Base-by-base conservation (phyloP, 257 asterid species). In the Schizonepeta tenuifolia region DNA sequence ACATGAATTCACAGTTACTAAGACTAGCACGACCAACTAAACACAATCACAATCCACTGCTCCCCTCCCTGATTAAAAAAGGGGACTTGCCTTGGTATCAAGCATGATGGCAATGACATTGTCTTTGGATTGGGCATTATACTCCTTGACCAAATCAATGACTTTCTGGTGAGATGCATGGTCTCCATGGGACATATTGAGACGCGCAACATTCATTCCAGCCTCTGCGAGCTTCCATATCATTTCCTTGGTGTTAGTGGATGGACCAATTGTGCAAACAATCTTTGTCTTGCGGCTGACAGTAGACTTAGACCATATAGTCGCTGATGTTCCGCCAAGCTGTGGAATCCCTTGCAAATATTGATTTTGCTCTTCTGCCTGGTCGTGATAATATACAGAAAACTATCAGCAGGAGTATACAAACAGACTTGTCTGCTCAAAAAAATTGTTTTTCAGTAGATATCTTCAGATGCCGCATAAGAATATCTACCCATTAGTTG, bases 181-280 rank as follows among this genome's bases (percentile, higher is more conserved):
- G 82, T 95, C 99, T 54, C 98, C 99, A 56, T 92, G 98, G 60
- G 99, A 95, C 99, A 95, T 95, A 69, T 95, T 95, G 65, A 95
- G 78, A 67, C 97, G 96, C 18, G 99, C 99, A 77, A 95, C 96
- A 69, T 95, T 95, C 98, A 95, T 95, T 76, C 99, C 99, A 75
- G 96, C 95, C 84, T 95, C 99, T 24, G 99, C 98, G 70, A 95
- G 84, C 80, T 95, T 95, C 99, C 99, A 95, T 68, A 95, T 95
- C 97, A 90, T 90, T 77, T 95, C 99, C 77, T 68, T 82, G 28
- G 99, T 85, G 85, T 95, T 70, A 47, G 98, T 88, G 49, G 99
- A 95, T 46, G 98, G 99, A 54, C 99, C 99, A 72, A 95, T 95
- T 2, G 99, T 95, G 86, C 99, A 95, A 53, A 92, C 98, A 75